Base-by-base conservation (phyloP, 768 basidiomycete species). In the Amanita inopinata region DNA sequence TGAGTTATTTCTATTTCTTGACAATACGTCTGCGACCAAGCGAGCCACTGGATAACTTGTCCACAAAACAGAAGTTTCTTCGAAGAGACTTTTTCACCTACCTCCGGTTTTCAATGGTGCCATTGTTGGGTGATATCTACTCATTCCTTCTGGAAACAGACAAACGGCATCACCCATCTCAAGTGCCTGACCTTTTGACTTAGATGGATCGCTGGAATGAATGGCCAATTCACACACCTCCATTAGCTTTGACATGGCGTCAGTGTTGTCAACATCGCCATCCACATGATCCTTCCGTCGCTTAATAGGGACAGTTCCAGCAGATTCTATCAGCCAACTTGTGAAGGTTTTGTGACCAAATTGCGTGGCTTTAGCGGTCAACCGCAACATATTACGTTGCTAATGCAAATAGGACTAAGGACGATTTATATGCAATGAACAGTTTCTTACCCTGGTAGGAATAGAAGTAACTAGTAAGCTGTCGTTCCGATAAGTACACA, bases 71-170 rank as follows among this genome's bases (percentile, higher is more conserved):
- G 12, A 46, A 32, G 37, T 27, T n/a, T 9, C 4, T 19, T 11
- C 15, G 17, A 22, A 10, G 35, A 45, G 43, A 14, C 20, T 9
- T n/a, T n/a, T n/a, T 14, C 2, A 57, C 66, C 33, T 41, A 83
- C 85, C 84, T 58, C 90, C 90, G 7, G 89, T 90, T 58, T 88
- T 89, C 38, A 93, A 58, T 2, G 89, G 86, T 3, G 88, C 84
- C 40, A 93, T 83, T n/a, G 74, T 79, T 0, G 89, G 86, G 51
- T 86, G 83, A 58, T 82, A 93, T 33, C 87, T 69, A 53, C 85
- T 88, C 64, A 80, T 73, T 1, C 90, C 91, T 62, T 92, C 90
- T 2, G 89, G 88, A 52, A 91, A 91, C 42, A 91, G 52, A 53
- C 84, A 89, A 2, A 88, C 71, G 11, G 84, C 83, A 54, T 88